phyloP scores from a whole-genome alignment of 2,329 filamentous ascomycete species.

The Calonectria pauciramosa region DNA sequence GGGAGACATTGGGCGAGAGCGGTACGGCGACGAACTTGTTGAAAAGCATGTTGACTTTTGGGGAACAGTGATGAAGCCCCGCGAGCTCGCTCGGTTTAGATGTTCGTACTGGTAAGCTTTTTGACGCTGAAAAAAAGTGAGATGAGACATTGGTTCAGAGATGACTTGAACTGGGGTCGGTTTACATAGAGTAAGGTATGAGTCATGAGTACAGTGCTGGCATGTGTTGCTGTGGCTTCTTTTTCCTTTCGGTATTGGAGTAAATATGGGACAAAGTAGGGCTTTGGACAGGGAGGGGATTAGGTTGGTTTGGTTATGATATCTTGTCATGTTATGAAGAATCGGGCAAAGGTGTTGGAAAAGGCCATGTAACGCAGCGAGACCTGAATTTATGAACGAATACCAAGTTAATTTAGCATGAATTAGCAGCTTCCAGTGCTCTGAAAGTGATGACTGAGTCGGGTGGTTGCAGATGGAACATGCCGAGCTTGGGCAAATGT shows the following conservation, averaged over 20 bases:
- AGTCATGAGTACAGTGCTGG: neutral
- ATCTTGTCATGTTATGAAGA: neutral
- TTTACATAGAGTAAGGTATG: neutral
- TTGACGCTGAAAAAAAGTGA: neutral
- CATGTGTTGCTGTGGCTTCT: neutral
- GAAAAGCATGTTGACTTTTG: conserved; percentile 37
- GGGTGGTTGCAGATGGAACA: neutral
- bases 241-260: neutral
- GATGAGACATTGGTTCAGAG: neutral
- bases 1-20: conserved; percentile 26
- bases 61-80: conserved; percentile 32
- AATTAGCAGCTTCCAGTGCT: neutral
- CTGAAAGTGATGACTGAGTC: neutral
- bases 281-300: neutral
- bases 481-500: neutral
- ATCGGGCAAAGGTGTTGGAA: neutral
- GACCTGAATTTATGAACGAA: neutral
- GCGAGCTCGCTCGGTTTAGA: conserved; percentile 29
- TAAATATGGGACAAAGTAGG: neutral
- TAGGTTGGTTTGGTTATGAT: neutral
- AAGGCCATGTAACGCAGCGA: conserved; percentile 6
- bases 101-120: conserved; percentile 32
- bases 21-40: conserved; percentile 30
- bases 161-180: neutral
- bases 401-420: neutral